phyloP scores from a whole-genome alignment of 768 basidiomycete genomes.

The Gymnopilus dilepis region DNA sequence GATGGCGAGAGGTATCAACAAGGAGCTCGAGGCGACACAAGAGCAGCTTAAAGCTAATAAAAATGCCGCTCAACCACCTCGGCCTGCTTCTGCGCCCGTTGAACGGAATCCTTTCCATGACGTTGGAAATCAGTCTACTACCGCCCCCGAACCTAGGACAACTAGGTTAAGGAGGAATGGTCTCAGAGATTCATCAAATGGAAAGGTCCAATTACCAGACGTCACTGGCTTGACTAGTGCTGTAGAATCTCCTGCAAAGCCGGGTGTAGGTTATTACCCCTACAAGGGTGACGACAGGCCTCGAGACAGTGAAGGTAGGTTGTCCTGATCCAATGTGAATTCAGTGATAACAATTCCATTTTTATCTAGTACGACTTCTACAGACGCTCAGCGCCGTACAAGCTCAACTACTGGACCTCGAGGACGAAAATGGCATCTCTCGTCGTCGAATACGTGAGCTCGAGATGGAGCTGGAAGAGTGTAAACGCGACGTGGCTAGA shows the following conservation, averaged over 20 bases:
- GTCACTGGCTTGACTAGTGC: conserved; percentile 85
- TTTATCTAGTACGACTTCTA: conserved; percentile 57
- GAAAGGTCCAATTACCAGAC: conserved; percentile 71
- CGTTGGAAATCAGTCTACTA: conserved; percentile 28
- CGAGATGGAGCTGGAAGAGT: conserved; percentile 84
- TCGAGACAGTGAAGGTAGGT: conserved; percentile 70
- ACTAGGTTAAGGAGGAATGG: conserved; percentile 27
- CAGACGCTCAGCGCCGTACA: conserved; percentile 69
- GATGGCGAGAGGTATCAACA: conserved; percentile 59
- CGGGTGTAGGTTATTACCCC: conserved; percentile 52
- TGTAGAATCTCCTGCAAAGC: conserved; percentile 73
- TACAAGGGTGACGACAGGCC: conserved; percentile 52
- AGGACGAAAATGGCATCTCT: conserved; percentile 83
- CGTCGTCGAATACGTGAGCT: conserved; percentile 84
- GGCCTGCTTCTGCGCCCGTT: conserved; percentile 19
- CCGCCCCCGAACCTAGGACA: conserved; percentile 16
- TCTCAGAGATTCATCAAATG: conserved; percentile 33
- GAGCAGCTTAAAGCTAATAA: conserved; percentile 16
- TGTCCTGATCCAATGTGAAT: neutral
- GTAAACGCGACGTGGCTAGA: conserved; percentile 75
- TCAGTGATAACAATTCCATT: neutral
- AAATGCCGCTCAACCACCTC: conserved; percentile 1
- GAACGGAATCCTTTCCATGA: conserved; percentile 48
- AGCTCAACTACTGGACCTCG: conserved; percentile 70
- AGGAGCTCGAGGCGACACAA: conserved; percentile 29